phyloP scores from a whole-genome alignment of 768 basidiomycete genomes.

The Roridomyces roridus region DNA sequence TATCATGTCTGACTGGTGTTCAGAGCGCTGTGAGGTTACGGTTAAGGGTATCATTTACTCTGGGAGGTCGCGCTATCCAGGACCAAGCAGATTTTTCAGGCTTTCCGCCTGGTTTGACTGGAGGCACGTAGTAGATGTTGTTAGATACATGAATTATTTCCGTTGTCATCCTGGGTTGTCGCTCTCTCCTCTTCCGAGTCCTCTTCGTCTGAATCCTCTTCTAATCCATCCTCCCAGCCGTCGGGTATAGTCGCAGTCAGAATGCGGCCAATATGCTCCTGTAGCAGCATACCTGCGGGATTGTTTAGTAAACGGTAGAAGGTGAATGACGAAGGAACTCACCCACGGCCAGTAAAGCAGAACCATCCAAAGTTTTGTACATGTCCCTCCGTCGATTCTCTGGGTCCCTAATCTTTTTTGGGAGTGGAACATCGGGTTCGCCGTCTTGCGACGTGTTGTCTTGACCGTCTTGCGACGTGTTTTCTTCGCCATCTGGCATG shows the following conservation, averaged over 20 bases:
- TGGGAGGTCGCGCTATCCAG: slow-evolving; percentile 72
- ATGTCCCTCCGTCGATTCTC: slow-evolving; percentile 55
- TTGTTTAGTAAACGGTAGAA: not conserved
- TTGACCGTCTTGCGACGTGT: slow-evolving; percentile 27
- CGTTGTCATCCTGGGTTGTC: slow-evolving; percentile 27
- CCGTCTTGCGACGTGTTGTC: slow-evolving; percentile 28
- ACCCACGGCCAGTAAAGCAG: slow-evolving; percentile 78
- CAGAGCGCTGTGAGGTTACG: slow-evolving; percentile 87
- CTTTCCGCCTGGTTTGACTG: slow-evolving; percentile 80
- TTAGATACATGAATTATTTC: slow-evolving; percentile 15
- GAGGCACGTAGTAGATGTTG: slow-evolving; percentile 41
- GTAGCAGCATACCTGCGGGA: slow-evolving; percentile 65
- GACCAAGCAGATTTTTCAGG: slow-evolving; percentile 96
- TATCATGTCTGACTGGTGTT: slow-evolving; percentile 6
- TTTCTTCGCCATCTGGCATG: slow-evolving; percentile 24
- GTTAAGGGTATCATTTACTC: slow-evolving; percentile 80
- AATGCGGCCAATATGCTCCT: slow-evolving; percentile 62
- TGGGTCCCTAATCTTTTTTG: slow-evolving; percentile 16
- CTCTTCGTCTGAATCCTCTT: not conserved
- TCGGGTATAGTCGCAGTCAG: slow-evolving; percentile 48
- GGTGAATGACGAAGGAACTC: slow-evolving; percentile 20
- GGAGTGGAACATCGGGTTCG: not conserved
- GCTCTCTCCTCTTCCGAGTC: slow-evolving; percentile 26
- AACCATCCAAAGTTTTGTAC: slow-evolving; percentile 79
- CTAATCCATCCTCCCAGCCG: slow-evolving; percentile 45